A percentile compares a stretch with the other conserved stretches of the same genome.
phyloP scores from a whole-genome alignment of 768 basidiomycete genomes.

The Leccinum sublutescens region DNA sequence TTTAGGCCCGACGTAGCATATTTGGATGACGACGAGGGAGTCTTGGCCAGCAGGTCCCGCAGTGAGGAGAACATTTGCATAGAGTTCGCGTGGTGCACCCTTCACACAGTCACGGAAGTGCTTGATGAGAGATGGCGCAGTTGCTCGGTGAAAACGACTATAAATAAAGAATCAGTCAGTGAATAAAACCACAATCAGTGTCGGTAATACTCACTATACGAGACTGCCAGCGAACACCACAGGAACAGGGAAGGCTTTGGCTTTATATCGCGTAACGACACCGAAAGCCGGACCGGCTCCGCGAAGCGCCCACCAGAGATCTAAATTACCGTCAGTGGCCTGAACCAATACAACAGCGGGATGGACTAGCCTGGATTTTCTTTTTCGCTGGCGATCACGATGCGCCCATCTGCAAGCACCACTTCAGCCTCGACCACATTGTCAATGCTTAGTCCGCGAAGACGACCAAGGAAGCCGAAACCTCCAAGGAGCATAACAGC shows the following conservation, averaged over 20 bases:
- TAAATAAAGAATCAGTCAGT: neutral
- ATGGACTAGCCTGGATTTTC: conserved; percentile 59
- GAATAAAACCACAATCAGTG: conserved; percentile 1
- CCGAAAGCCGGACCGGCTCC: conserved; percentile 84
- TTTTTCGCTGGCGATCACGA: conserved; percentile 71
- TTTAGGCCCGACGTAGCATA: conserved; percentile 81
- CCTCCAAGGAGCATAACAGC: conserved; percentile 83
- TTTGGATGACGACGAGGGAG: conserved; percentile 86
- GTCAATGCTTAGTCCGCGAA: conserved; percentile 86
- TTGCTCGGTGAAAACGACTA: conserved; percentile 86
- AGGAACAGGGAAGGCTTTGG: conserved; percentile 84
- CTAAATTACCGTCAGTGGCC: conserved; percentile 36
- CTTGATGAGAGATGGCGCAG: conserved; percentile 82
- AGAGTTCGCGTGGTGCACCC: conserved; percentile 80
- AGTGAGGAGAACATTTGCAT: conserved; percentile 87
- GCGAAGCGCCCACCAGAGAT: conserved; percentile 85
- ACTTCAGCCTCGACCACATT: conserved; percentile 90
- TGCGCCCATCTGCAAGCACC: conserved; percentile 87
- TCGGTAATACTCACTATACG: conserved; percentile 67
- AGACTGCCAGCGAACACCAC: conserved; percentile 91
- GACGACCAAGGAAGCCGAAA: conserved; percentile 82
- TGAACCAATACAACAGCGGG: neutral
- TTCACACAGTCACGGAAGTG: conserved; percentile 95
- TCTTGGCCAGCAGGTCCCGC: conserved; percentile 84
- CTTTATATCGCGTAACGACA: conserved; percentile 86